phyloP scores from a whole-genome alignment of 176 grass and related monocot genomes.

The Aegilops umbellulata region DNA sequence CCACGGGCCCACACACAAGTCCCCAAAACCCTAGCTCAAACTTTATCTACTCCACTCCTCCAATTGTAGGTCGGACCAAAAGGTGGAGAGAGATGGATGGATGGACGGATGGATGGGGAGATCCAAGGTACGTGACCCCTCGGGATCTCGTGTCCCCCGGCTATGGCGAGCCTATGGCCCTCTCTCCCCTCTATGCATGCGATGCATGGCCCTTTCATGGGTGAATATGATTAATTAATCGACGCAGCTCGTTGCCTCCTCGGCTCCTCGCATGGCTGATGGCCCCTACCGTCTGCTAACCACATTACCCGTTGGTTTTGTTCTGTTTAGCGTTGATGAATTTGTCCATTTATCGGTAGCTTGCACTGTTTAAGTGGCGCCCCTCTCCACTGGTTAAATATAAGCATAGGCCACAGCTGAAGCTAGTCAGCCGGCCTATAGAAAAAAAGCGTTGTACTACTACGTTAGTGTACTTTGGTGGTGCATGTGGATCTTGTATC shows the following conservation, averaged over 20 bases:
- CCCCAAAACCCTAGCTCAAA: conserved; percentile 30
- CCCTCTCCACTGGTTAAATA: neutral
- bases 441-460: neutral
- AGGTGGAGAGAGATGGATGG: conserved; percentile 15
- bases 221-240: neutral
- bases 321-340: conserved; percentile 12
- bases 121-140: conserved; percentile 56
- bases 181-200: neutral
- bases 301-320: conserved; percentile 34
- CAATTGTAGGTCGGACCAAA: neutral
- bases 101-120: conserved; percentile 26
- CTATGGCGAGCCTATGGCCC: neutral
- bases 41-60: neutral
- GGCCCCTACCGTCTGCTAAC: conserved; percentile 26
- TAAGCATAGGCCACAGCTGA: neutral
- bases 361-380: neutral
- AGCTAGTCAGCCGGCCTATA: conserved; percentile 29
- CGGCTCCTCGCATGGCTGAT: neutral
- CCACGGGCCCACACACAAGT: conserved; percentile 32
- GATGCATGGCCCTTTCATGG: neutral
- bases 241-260: neutral
- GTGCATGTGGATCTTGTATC: neutral
- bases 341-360: conserved; percentile 17
- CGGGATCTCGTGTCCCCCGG: conserved; percentile 50
- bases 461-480: neutral